Base-by-base conservation (phyloP, 129 eudicot genomes). In the Erigeron canadensis region DNA sequence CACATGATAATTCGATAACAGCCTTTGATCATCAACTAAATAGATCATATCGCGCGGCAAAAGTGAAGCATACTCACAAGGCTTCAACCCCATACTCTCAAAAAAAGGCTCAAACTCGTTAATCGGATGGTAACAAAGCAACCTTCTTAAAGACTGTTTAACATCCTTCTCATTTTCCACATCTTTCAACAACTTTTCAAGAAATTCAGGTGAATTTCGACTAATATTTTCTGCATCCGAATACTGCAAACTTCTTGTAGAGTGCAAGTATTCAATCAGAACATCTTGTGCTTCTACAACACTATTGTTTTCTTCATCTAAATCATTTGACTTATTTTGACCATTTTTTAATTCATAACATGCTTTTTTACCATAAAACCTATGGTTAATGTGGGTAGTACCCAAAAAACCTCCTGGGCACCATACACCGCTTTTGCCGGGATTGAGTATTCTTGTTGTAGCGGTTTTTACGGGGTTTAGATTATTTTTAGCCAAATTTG, bases 81-180 rank as follows among this genome's bases (percentile, higher is more conserved):
- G 89, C 15, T 71, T 78, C 77, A 92, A 83, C 6, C 98, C 98
- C 50, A 92, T 80, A 70, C 96, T 89, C 82, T 92, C 98, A 56
- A 89, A 89, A 77, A 92, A 89, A 0, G 96, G 96, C 81, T 92
- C 98, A 43, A 83, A 92, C 46, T 92, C 98, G 60, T 92, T 89
- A 51, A 92, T 77, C 16, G 96, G 98, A 73, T 89, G 85, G 75
- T 86, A 92, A 43, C 91, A 61, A 69, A 92, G 77, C 77, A 89
- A 85, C 68, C 96, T 74, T 16, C 85, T 44, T 10, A 89, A 13
- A 7, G 87, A 79, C 9, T 77, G 72, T 45, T 86, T 76, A 13
- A 70, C 77, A 57, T 82, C 77, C 40, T 47, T 63, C 0, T 79
- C 83, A 38, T 70, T 50, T 17, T 70, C 70, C n/a, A 92, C 84